Percentiles rank a stretch among this genome's conserved stretches.
These are phyloP conservation scores for Calocybe cyanea DNA, from an alignment of 768 basidiomycete species.

Conservation along the genomic window DNA sequence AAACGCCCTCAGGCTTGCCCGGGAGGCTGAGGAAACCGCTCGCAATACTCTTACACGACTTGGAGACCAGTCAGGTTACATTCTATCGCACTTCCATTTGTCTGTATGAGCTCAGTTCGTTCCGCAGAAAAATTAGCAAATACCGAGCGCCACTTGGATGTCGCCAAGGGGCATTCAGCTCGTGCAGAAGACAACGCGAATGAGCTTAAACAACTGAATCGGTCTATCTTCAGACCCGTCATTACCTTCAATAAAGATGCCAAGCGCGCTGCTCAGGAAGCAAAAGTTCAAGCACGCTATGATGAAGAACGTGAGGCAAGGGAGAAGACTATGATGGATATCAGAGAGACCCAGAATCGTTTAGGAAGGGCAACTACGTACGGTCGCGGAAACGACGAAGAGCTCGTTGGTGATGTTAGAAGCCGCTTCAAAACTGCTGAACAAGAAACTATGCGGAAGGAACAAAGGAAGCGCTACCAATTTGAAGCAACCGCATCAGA, in stretches of 20 bases:
- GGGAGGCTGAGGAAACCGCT: constrained; percentile 96
- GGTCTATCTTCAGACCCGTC: constrained; percentile 90
- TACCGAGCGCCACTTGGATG: constrained; percentile 92
- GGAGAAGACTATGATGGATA: constrained; percentile 81
- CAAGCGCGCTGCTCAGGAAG: constrained; percentile 87
- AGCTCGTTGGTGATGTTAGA: constrained; percentile 33
- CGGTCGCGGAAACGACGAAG: constrained; percentile 47
- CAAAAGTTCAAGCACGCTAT: constrained; percentile 78
- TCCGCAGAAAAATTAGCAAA: constrained; percentile 77
- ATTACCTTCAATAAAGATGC: constrained; percentile 91
- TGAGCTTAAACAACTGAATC: constrained; percentile 91
- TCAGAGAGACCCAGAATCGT: constrained; percentile 83
- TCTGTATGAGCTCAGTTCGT: not conserved
- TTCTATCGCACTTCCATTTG: constrained; percentile 16
- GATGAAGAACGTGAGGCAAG: constrained; percentile 81
- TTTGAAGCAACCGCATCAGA: constrained; percentile 90
- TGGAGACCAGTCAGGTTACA: constrained; percentile 86
- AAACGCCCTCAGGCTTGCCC: constrained; percentile 88
- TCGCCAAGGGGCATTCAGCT: constrained; percentile 80
- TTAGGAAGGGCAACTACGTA: constrained; percentile 71
- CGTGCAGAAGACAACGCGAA: constrained; percentile 89
- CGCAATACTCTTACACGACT: constrained; percentile 79
- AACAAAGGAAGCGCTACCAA: constrained; percentile 79
- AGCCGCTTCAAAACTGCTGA: constrained; percentile 43
- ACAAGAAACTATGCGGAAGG: constrained; percentile 54